phyloP scores from a whole-genome alignment of 2,329 filamentous ascomycete genomes.

The Pseudogymnoascus sp. region DNA sequence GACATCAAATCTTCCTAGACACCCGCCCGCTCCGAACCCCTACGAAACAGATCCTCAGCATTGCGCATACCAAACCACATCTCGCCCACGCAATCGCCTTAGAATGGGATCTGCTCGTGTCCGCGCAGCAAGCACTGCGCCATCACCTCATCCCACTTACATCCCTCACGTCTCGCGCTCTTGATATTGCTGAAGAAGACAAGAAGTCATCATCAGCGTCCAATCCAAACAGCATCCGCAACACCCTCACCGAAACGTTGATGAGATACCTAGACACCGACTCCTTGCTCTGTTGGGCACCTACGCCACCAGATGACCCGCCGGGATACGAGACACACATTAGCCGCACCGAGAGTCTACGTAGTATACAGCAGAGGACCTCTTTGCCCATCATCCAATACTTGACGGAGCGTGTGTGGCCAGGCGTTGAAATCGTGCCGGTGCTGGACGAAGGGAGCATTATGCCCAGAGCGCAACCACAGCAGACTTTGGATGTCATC shows the following conservation, averaged over 20 bases:
- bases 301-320: conserved; percentile 41
- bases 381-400: conserved; percentile 64
- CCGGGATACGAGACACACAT: conserved; percentile 38
- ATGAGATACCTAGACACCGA: conserved; percentile 89
- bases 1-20: conserved; percentile 62
- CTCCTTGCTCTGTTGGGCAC: conserved; percentile 83
- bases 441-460: conserved; percentile 75
- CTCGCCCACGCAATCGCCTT: conserved; percentile 79
- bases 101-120: conserved; percentile 84
- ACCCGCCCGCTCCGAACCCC: conserved; percentile 69
- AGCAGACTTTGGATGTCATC: conserved; percentile 68
- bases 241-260: conserved; percentile 56
- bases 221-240: conserved; percentile 42
- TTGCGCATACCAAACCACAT: conserved; percentile 68
- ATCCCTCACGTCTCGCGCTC: conserved; percentile 69
- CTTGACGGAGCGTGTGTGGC: conserved; percentile 69
- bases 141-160: conserved; percentile 87
- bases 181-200: conserved; percentile 71
- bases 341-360: conserved; percentile 47
- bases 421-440: conserved; percentile 67
- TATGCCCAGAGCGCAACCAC: conserved; percentile 62
- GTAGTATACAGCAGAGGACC: conserved; percentile 61
- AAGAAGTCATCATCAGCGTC: conserved; percentile 20
- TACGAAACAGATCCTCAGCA: conserved; percentile 59
- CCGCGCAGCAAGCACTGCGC: conserved; percentile 73